Conservation (phyloP, 2,329 filamentous ascomycete genomes). For the Neofusicoccum kwambonambiense region DNA sequence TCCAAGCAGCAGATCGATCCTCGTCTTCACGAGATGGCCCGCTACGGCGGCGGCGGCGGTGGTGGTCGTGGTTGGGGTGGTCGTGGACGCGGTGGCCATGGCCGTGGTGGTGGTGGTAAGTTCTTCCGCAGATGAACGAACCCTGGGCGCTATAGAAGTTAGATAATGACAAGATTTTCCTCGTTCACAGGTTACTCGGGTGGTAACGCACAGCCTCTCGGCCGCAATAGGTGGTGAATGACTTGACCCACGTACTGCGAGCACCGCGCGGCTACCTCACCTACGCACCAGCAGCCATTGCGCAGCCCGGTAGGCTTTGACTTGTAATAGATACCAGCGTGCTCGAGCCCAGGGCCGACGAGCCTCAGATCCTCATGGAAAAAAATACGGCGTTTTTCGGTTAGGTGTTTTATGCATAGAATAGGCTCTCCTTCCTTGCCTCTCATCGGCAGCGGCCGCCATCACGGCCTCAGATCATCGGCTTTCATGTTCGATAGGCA, state of each 20-base stretch:
- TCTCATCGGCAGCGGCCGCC: neutral
- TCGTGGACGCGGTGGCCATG: constrained; percentile 66
- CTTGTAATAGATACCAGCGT: constrained; percentile 11
- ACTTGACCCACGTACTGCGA: neutral
- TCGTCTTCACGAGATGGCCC: constrained; percentile 90
- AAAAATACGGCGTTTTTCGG: constrained; percentile 16
- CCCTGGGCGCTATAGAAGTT: neutral
- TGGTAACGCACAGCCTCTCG: constrained; percentile 39
- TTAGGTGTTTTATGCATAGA: constrained; percentile 17
- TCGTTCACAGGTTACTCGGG: constrained; percentile 22
- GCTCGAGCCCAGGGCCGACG: neutral
- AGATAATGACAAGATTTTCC: constrained; percentile 12
- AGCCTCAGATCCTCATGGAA: neutral
- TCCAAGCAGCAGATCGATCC: constrained; percentile 98
- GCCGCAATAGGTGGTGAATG: constrained; percentile 42
- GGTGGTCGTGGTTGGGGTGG: constrained; percentile 67
- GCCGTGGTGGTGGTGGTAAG: constrained; percentile 54
- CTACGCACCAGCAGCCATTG: neutral
- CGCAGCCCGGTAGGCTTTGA: constrained; percentile 12
- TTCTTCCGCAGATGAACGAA: constrained; percentile 16
- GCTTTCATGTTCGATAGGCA: neutral
- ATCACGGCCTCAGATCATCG: neutral
- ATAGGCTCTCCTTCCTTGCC: neutral
- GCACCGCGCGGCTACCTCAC: neutral
- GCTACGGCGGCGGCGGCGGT: constrained; percentile 83